Percentiles rank a stretch among this genome's conserved stretches.
Conservation (phyloP, 2,329 filamentous ascomycete genomes). For the Seiridium unicorne region DNA sequence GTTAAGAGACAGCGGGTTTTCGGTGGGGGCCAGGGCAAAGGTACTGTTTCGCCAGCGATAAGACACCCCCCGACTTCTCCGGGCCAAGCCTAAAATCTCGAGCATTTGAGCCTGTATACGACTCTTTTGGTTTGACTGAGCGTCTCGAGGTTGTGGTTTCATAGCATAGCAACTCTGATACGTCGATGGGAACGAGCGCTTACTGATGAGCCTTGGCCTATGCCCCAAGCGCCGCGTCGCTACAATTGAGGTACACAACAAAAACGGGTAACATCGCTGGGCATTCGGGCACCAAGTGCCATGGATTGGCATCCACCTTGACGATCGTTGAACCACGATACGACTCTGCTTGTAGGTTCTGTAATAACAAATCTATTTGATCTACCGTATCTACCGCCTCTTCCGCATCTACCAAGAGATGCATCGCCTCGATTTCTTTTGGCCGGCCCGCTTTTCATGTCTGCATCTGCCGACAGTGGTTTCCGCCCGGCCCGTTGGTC, state of each 20-base stretch:
- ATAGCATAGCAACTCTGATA: neutral
- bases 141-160: neutral
- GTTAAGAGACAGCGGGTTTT: conserved; percentile 4
- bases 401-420: neutral
- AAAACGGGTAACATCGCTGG: neutral
- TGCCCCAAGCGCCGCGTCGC: no score
- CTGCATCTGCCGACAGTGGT: neutral
- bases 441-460: neutral
- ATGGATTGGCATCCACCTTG: neutral
- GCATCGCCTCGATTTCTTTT: neutral
- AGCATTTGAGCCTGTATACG: neutral
- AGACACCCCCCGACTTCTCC: neutral
- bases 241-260: no score
- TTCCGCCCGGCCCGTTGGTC: neutral
- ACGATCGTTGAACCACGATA: neutral
- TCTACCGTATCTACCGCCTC: no score
- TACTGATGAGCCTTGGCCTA: neutral
- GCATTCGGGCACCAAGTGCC: neutral
- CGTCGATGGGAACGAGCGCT: neutral
- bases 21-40: neutral
- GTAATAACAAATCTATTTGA: neutral
- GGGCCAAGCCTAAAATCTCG: neutral
- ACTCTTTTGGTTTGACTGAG: neutral
- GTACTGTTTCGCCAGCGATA: neutral
- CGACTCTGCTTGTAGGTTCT: neutral